phyloP scores from a whole-genome alignment of 2,329 filamentous ascomycete genomes.

The Penicillium italicum region DNA sequence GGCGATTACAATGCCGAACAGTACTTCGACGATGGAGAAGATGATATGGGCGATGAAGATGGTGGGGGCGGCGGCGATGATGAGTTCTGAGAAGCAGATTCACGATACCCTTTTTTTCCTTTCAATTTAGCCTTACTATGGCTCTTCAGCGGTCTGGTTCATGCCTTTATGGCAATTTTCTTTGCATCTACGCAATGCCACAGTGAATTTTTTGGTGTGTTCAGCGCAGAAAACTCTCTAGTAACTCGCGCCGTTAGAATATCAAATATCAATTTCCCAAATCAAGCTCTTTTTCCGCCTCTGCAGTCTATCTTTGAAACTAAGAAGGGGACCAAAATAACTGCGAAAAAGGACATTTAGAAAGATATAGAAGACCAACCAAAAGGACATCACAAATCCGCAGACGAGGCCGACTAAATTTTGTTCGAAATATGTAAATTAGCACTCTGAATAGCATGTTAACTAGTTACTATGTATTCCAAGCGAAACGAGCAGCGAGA shows the following conservation, averaged over 20 bases:
- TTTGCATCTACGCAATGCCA: background rate
- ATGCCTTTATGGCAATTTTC: background rate
- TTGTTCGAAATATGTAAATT: no score
- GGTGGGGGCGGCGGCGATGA: conserved; percentile 50
- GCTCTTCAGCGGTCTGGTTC: background rate
- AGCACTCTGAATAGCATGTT: background rate
- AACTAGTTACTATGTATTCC: background rate
- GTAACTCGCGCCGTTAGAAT: background rate
- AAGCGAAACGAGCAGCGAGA: background rate
- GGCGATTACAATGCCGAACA: conserved; percentile 64
- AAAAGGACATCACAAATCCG: no score
- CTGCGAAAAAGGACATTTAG: no score
- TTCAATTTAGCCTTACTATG: conserved; percentile 10
- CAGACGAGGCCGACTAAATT: no score
- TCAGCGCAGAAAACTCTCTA: background rate
- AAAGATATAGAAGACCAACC: no score
- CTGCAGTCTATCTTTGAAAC: no score
- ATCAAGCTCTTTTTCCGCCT: no score
- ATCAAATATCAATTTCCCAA: no score
- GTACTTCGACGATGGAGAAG: conserved; percentile 60
- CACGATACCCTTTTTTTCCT: conserved; percentile 33
- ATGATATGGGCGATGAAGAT: conserved; percentile 53
- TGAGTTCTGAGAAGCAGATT: conserved; percentile 32
- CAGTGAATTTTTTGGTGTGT: background rate
- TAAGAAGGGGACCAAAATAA: no score